A percentile compares a stretch with the other conserved stretches of the same genome.
phyloP scores from a whole-genome alignment of 768 basidiomycete species.

The Pulveroboletus sp. region DNA sequence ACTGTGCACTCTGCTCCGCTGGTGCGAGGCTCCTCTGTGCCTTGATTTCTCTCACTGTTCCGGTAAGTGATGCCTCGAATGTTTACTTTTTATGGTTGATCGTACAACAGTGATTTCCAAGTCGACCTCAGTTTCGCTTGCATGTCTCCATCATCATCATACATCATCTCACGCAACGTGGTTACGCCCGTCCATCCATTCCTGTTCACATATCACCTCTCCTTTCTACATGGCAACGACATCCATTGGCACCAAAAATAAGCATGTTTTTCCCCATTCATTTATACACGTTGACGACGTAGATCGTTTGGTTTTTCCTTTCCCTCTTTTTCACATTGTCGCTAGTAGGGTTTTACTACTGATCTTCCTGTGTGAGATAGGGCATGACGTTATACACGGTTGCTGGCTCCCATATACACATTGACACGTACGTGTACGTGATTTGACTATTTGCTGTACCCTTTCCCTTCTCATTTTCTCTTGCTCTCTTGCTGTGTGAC shows the following conservation, averaged over 20 bases:
- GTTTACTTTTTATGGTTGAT: constrained; percentile 16
- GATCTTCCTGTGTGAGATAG: constrained; percentile 10
- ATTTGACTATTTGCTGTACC: constrained; percentile 2
- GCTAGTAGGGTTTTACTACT: constrained; percentile 9
- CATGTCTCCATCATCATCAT: constrained; percentile 9
- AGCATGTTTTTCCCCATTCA: not conserved
- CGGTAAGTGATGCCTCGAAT: constrained; percentile 9
- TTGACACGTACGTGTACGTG: constrained; percentile 1
- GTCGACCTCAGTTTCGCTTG: not conserved
- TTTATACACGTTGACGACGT: constrained; percentile 5
- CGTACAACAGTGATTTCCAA: constrained; percentile 9
- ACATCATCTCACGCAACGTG: constrained; percentile 15
- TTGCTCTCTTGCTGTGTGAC: not conserved
- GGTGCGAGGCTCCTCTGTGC: not conserved
- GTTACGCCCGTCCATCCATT: constrained; percentile 14
- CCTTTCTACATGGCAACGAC: constrained; percentile 4
- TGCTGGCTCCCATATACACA: constrained; percentile 4
- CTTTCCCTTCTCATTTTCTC: not conserved
- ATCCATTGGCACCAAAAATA: constrained; percentile 3
- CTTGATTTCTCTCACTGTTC: constrained; percentile 2
- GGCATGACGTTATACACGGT: constrained; percentile 11
- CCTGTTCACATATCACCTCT: constrained; percentile 10
- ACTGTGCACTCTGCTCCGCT: not conserved
- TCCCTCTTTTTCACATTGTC: not conserved
- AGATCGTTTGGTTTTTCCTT: constrained; percentile 4